phyloP scores from a whole-genome alignment of 441 rosid species.

The Brassica hybrid region DNA sequence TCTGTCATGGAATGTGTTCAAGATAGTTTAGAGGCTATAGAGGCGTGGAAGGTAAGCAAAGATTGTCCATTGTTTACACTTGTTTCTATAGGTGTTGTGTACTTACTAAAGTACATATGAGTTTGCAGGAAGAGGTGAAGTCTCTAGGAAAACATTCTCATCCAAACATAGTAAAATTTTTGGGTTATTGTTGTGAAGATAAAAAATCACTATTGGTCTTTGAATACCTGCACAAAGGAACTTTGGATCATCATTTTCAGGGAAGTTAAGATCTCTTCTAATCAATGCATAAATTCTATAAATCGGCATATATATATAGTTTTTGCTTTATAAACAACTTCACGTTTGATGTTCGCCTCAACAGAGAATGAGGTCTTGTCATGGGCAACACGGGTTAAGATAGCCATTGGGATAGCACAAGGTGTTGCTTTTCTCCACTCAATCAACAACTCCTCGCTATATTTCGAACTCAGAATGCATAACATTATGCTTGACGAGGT shows the following conservation, averaged over 20 bases:
- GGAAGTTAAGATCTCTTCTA: constrained; percentile 32
- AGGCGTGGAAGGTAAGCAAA: constrained; percentile 30
- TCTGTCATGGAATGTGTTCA: constrained; percentile 28
- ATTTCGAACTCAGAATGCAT: neutral
- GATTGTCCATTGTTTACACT: neutral
- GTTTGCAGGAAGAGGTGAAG: constrained; percentile 30
- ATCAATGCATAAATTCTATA: neutral
- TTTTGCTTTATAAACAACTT: neutral
- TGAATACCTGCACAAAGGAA: constrained; percentile 19
- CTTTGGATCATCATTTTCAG: constrained; percentile 16
- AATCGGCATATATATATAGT: neutral
- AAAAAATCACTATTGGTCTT: constrained; percentile 10
- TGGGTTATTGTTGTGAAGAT: constrained; percentile 30
- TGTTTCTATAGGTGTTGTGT: neutral
- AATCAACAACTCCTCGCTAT: neutral
- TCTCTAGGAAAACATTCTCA: constrained; percentile 18
- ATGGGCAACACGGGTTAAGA: constrained; percentile 6
- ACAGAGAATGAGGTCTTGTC: constrained; percentile 3
- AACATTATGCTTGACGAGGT: constrained; percentile 29
- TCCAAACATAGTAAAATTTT: constrained; percentile 20
- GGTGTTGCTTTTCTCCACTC: constrained; percentile 19
- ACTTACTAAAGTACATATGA: neutral
- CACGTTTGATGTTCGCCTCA: constrained; percentile 16
- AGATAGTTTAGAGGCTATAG: neutral
- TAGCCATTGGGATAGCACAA: constrained; percentile 13